Evolutionary conservation across 305 asterid genomes (phyloP), one percentile per base, ranked within the genome.

Genomic region (Fraxinus albicans): DNA sequence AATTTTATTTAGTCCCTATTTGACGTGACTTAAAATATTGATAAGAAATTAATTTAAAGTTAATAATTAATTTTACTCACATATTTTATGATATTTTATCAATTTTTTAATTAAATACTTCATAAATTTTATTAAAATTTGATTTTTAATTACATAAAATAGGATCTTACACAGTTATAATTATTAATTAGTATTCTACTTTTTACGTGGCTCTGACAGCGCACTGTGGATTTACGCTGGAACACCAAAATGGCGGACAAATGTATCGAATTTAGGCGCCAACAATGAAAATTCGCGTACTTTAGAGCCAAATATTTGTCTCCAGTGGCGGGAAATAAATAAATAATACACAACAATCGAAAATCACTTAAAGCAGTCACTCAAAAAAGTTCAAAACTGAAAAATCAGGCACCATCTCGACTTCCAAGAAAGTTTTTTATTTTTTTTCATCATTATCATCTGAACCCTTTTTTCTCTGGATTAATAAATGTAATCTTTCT

Each of bases 241-340:
- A n/a, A 8, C 70, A 21, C 15, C 70, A 60, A 60, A 60, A 21
- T 60, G 70, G 15, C 70, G 70, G 70, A 60, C 70, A 60, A 60
- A 60, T 21, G 15, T 60, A 8, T 60, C 70, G 31, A 29, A 69
- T 69, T 84, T 53, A 25, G 55, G 87, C 84, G 84, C 87, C 79
- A 84, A 47, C 34, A 33, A 3, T 34, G n/a, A 80, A 80, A 84
- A 3, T 74, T 58, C 2, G 5, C 17, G 55, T 36, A 19, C 7
- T 75, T 35, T 65, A 23, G 81, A 72, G 72, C 73, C 83, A 60
- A 81, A 0, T 47, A 8, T 47, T 27, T 35, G 3, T 7, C 29
- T 21, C 21, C 44, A 2, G 76, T 12, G 81, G 83, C 78, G 78
- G 83, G 77, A 50, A 78, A 58, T 23, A 44, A 27, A n/a, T 42